Evolutionary conservation across 176 grass and related monocot species (phyloP).

Genomic region (Alloteropsis semialata): DNA sequence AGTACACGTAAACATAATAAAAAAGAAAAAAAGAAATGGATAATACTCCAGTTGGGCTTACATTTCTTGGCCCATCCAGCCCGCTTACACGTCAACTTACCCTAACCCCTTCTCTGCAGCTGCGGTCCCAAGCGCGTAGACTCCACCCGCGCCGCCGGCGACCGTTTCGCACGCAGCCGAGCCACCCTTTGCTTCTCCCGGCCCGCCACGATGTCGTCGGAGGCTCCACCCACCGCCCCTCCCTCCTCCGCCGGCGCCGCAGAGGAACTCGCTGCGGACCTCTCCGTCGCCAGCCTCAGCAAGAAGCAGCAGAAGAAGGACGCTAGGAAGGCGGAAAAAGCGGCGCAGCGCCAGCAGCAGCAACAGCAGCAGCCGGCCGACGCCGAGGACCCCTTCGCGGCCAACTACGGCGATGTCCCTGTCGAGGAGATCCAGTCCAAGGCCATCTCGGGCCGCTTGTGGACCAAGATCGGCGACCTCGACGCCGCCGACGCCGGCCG

Average conservation of each 20-base stretch:
- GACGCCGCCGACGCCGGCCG: conserved; percentile 21
- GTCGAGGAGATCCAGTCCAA: background rate
- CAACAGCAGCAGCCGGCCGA: background rate
- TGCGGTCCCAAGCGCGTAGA: background rate
- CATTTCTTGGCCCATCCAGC: background rate
- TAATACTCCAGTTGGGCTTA: background rate
- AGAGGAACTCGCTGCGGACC: background rate
- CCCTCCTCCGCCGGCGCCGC: background rate
- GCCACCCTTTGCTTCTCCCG: background rate
- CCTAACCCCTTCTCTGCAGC: background rate
- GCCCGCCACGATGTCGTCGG: background rate
- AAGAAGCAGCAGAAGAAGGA: background rate
- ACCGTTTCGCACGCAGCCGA: background rate
- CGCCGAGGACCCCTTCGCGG: background rate
- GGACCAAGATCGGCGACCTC: conserved; percentile 55
- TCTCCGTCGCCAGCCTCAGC: background rate
- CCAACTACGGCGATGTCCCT: background rate
- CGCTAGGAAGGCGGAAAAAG: background rate
- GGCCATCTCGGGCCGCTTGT: conserved; percentile 22
- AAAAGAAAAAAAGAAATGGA: background rate
- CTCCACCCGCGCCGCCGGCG: background rate
- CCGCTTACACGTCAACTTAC: background rate
- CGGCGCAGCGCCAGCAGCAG: background rate
- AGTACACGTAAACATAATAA: background rate
- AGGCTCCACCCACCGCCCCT: background rate